phyloP scores from a whole-genome alignment of 2,329 filamentous ascomycete species.

The Pleomassaria siparia region DNA sequence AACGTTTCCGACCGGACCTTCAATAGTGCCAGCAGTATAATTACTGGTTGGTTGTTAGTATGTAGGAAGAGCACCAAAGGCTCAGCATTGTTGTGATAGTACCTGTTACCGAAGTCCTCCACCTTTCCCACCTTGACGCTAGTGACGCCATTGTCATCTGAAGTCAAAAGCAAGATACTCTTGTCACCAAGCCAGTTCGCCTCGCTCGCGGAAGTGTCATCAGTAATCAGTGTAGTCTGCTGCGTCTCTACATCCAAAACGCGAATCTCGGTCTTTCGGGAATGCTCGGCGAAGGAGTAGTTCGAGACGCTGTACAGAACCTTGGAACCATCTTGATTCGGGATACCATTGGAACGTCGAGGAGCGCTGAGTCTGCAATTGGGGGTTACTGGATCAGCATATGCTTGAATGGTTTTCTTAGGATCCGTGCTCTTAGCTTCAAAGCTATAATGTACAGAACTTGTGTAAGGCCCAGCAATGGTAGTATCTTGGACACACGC shows the following conservation, averaged over 20 bases:
- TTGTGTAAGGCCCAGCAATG: no score
- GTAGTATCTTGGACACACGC: no score
- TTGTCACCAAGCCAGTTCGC: conserved; percentile 75
- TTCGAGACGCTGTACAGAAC: conserved; percentile 70
- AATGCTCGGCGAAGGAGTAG: conserved; percentile 78
- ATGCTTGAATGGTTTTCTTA: no score
- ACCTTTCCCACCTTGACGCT: conserved; percentile 37
- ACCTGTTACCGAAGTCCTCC: conserved; percentile 37
- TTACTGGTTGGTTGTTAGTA: conserved; percentile 22
- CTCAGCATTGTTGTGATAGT: conserved; percentile 3
- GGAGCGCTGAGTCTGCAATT: conserved; percentile 77
- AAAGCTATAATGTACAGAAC: no score
- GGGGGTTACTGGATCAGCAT: no score
- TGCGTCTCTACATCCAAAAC: conserved; percentile 70
- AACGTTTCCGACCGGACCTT: conserved; percentile 52
- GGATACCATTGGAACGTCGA: conserved; percentile 67
- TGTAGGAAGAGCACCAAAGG: not conserved
- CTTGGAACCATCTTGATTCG: conserved; percentile 67
- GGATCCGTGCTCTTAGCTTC: no score
- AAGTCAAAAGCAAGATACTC: conserved; percentile 60
- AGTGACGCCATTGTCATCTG: conserved; percentile 45
- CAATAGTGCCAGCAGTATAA: conserved; percentile 47
- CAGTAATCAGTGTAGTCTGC: conserved; percentile 65
- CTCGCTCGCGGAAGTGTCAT: conserved; percentile 66
- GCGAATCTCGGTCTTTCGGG: conserved; percentile 67